Percentiles rank a stretch among this genome's conserved stretches.
Conservation (phyloP, 1,139 yeast species). For the Taiozyma sp. region DNA sequence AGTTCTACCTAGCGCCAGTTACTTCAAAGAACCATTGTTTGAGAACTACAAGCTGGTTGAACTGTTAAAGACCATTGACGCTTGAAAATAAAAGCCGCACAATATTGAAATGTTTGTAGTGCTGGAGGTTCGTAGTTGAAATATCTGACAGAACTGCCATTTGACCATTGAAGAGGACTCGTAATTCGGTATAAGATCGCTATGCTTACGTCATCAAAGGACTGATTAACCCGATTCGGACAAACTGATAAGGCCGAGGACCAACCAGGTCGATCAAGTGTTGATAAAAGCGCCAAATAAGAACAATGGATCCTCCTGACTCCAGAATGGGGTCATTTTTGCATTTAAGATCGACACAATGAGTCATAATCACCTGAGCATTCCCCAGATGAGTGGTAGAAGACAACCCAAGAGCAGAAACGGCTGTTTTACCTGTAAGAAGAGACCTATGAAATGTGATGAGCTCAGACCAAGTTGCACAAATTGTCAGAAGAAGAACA, state of each 20-base stretch:
- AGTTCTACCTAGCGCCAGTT: conserved; percentile 37
- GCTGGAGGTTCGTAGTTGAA: neutral
- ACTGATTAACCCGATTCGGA: neutral
- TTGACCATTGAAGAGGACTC: no score
- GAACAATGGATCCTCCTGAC: neutral
- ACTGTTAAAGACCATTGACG: conserved; percentile 4
- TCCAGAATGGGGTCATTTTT: neutral
- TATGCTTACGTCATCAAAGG: neutral
- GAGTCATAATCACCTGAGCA: neutral
- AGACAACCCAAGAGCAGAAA: conserved; percentile 18
- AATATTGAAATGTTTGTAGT: neutral
- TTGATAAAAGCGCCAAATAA: neutral
- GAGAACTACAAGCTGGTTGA: conserved; percentile 17
- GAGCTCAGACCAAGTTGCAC: conserved; percentile 48
- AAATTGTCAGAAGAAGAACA: conserved; percentile 39
- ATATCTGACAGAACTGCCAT: neutral
- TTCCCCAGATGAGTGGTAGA: neutral
- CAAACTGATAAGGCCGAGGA: neutral
- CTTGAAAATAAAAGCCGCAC: neutral
- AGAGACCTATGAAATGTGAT: conserved; percentile 51
- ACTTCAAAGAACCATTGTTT: conserved; percentile 14
- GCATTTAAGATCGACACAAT: neutral
- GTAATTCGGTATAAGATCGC: conserved; percentile 16
- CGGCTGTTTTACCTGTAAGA: conserved; percentile 52
- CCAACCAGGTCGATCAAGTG: neutral